Conservation (phyloP, 2,329 filamentous ascomycete species). For the Paradendryphiella salina region DNA sequence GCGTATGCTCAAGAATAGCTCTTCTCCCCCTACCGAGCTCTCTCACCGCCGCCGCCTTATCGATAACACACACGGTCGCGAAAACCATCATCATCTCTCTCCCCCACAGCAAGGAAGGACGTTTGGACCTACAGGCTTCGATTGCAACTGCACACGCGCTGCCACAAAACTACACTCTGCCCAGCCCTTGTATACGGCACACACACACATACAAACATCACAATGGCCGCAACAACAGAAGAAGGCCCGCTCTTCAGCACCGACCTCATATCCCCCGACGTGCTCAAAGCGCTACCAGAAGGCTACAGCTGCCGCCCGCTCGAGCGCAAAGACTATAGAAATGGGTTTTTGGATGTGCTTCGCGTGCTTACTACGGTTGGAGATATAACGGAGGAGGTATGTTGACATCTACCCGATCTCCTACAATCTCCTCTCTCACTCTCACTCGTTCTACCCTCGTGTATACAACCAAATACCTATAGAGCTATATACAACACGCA, state of each 20-base stretch:
- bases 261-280: constrained; percentile 74
- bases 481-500: not conserved
- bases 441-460: too few species aligned
- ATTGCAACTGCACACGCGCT: not conserved
- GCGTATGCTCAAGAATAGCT: too few species aligned
- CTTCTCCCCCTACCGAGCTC: too few species aligned
- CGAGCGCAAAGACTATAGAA: constrained; percentile 73
- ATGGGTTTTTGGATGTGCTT: constrained; percentile 87
- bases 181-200: not conserved
- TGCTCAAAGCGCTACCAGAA: constrained; percentile 72
- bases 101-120: constrained; percentile 5
- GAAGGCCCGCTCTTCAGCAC: constrained; percentile 71
- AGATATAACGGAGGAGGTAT: constrained; percentile 71
- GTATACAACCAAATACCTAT: not conserved
- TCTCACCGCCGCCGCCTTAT: constrained; percentile 31
- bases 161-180: too few species aligned
- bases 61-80: constrained; percentile 20
- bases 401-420: not conserved
- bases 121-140: not conserved
- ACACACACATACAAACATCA: not conserved
- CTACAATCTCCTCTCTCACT: not conserved
- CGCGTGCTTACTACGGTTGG: constrained; percentile 91
- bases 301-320: constrained; percentile 84
- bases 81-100: too few species aligned
- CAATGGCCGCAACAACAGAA: constrained; percentile 19